Percentiles rank a stretch among this genome's conserved stretches.
Evolutionary conservation across 257 asterid species (phyloP).

Genomic region (Ehretia macrophylla): DNA sequence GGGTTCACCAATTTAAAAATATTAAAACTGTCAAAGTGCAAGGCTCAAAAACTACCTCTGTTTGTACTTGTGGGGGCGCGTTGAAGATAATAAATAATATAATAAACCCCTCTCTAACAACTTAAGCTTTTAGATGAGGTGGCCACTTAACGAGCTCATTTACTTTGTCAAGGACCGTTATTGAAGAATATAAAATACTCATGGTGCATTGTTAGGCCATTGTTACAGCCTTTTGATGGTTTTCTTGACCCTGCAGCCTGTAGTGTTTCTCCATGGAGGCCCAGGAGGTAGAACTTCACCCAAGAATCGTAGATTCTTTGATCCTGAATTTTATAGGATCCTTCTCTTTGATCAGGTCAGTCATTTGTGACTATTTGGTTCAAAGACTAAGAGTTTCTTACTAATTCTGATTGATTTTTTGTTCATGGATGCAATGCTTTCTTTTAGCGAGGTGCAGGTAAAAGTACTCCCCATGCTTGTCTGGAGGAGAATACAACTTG

Average conservation of each 20-base stretch:
- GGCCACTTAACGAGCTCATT: too few species aligned
- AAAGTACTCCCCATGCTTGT: constrained; percentile 93
- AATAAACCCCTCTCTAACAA: too few species aligned
- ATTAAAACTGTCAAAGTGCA: too few species aligned
- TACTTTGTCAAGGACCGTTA: too few species aligned
- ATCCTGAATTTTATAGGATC: constrained; percentile 75
- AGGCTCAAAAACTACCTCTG: too few species aligned
- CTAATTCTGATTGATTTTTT: too few species aligned
- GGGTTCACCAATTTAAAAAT: too few species aligned
- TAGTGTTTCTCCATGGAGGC: constrained; percentile 93
- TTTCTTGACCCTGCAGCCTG: constrained; percentile 58
- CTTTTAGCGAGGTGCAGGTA: constrained; percentile 86
- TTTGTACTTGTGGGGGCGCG: too few species aligned
- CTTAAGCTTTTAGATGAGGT: too few species aligned
- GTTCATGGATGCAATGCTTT: constrained; percentile 13
- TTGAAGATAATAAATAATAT: too few species aligned
- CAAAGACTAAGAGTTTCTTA: constrained; percentile 11
- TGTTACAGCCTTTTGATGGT: constrained; percentile 9
- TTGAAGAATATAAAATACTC: too few species aligned
- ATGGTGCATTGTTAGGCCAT: background rate
- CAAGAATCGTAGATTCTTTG: constrained; percentile 80
- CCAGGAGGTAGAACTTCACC: constrained; percentile 99
- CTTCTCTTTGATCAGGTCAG: constrained; percentile 88
- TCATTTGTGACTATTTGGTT: constrained; percentile 15
- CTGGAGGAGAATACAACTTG: constrained; percentile 86